Base-by-base conservation (phyloP, 1,284 basidiomycete genomes). In the Leucoagaricus sp. region DNA sequence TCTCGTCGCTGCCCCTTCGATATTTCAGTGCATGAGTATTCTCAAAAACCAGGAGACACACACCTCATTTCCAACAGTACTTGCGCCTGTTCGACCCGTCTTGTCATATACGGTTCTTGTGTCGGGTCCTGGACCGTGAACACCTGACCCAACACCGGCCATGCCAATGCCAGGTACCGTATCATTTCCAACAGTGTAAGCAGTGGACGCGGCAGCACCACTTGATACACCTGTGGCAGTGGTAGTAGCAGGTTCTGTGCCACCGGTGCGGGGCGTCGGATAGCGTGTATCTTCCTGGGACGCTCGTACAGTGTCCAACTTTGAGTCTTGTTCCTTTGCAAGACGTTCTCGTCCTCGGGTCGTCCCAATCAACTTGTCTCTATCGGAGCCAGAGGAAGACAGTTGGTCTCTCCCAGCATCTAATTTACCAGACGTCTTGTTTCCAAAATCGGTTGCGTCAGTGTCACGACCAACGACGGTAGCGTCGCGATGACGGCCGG, bases 331-430 rank as follows among this genome's bases (percentile, higher is more conserved):
- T 49, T 49, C 53, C 25, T 28, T 55, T 17, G 46, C 53, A 29
- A 55, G 17, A 25, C 29, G 34, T 25, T 55, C 46, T 25, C 45
- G 41, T 15, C 52, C 52, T 21, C 23, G 29, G 2, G 23, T 15
- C 3, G 42, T 45, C n/a, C 52, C 52, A 53, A 45, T 21, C 29
- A 53, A 13, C 17, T 29, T 53, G 23, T 53, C 42, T n/a, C 23
- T 29, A n/a, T 41, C 38, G 4, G 38, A 49, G 9, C 45, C 38
- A 15, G 36, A 41, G 3, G 36, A 49, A 17, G 53, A 23, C 12
- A 31, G 28, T 1, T 12, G 36, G 9, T 42, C 34, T 31, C 53
- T 34, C 13, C 44, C 34, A 12, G 42, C 42, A 36, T 54, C 52
- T 15, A 46, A 12, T 25, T 46, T 46, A 4, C 52, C 52, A 15